Conservation (phyloP, 768 basidiomycete species). For the Asterophora parasitica region DNA sequence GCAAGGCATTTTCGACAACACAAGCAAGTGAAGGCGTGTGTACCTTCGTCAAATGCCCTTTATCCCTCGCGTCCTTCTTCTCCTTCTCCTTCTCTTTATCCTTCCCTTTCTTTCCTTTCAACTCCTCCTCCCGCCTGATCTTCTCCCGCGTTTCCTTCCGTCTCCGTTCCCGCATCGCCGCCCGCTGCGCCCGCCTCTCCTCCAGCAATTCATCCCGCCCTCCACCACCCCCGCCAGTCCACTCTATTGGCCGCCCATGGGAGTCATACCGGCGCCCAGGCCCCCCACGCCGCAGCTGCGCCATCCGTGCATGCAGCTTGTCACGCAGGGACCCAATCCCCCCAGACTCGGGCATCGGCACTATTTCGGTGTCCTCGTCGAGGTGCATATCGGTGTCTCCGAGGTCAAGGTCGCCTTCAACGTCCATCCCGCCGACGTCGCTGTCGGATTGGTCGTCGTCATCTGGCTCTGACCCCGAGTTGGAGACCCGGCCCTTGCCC, state of each 20-base stretch:
- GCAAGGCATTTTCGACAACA: neutral
- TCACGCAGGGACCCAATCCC: constrained; percentile 63
- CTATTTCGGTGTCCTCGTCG: constrained; percentile 32
- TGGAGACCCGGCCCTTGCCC: too few species aligned
- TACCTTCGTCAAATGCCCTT: constrained; percentile 54
- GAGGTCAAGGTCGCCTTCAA: constrained; percentile 37
- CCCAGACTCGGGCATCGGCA: constrained; percentile 61
- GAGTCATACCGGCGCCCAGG: too few species aligned
- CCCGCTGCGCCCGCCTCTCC: constrained; percentile 71
- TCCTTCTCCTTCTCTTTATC: constrained; percentile 47
- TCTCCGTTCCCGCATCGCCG: constrained; percentile 78
- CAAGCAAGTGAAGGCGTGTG: constrained; percentile 13
- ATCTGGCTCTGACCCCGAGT: constrained; percentile 16
- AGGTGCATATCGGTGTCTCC: constrained; percentile 20
- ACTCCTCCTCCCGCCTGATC: constrained; percentile 60
- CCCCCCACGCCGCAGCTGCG: constrained; percentile 49
- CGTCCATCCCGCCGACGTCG: constrained; percentile 23
- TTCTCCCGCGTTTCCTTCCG: constrained; percentile 85
- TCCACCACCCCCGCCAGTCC: constrained; percentile 18
- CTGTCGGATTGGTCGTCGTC: constrained; percentile 30
- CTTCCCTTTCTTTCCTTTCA: constrained; percentile 19
- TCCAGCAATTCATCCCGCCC: constrained; percentile 82
- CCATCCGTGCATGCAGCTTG: constrained; percentile 74
- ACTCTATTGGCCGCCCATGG: too few species aligned
- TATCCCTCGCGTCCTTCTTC: constrained; percentile 36